phyloP scores from a whole-genome alignment of 805 yeast genomes.

The Metschnikowia shivogae region DNA sequence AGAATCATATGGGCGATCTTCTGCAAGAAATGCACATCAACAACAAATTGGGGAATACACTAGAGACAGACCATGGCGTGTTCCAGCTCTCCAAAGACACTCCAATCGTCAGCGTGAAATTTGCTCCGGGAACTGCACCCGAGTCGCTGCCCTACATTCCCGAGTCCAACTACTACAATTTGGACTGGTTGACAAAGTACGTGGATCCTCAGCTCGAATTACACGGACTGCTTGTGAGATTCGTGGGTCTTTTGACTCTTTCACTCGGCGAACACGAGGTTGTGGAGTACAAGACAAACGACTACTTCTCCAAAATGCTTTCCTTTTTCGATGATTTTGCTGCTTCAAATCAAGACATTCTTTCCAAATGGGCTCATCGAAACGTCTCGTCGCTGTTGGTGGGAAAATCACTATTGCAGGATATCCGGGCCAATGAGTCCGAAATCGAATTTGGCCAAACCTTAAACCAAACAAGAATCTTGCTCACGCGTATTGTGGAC shows the following conservation, averaged over 20 bases:
- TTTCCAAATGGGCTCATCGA: conserved; percentile 21
- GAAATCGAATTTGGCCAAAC: conserved; percentile 16
- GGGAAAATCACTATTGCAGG: conserved; percentile 20
- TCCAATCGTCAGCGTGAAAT: conserved; percentile 33
- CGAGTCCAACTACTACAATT: conserved; percentile 32
- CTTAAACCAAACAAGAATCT: conserved; percentile 21
- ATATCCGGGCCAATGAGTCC: conserved; percentile 12
- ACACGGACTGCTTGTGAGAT: conserved; percentile 36
- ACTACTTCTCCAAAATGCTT: conserved; percentile 20
- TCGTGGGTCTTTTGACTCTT: conserved; percentile 33
- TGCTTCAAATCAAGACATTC: conserved; percentile 6
- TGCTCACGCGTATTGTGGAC: conserved; percentile 2
- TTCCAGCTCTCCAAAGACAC: conserved; percentile 29
- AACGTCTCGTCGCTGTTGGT: conserved; percentile 18
- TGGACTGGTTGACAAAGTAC: conserved; percentile 27
- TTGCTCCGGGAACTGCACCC: conserved; percentile 26
- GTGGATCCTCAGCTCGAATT: conserved; percentile 25
- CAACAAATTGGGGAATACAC: conserved; percentile 26
- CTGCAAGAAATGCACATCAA: conserved; percentile 32
- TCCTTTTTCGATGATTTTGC: conserved; percentile 18
- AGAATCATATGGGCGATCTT: conserved; percentile 24
- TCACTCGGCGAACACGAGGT: conserved; percentile 40
- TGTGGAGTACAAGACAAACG: conserved; percentile 23
- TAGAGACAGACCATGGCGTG: conserved; percentile 24
- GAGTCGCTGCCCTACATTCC: conserved; percentile 29